phyloP scores from a whole-genome alignment of 768 basidiomycete species.

The Panellus pusillus region DNA sequence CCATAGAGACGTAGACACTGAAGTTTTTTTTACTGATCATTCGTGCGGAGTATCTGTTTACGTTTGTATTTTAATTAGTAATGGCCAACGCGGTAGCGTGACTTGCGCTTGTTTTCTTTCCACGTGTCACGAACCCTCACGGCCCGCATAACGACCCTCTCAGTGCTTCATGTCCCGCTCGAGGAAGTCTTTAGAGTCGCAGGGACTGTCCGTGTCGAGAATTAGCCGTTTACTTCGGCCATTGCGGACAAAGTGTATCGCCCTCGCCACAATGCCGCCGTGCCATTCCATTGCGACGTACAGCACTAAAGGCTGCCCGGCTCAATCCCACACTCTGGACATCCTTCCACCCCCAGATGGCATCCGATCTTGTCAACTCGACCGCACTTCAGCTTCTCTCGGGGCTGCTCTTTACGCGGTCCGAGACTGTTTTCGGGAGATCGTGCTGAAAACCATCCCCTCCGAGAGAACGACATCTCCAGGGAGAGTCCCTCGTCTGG shows the following conservation, averaged over 20 bases:
- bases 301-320: slow-evolving; percentile 11
- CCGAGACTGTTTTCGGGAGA: slow-evolving; percentile 54
- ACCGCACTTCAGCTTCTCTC: slow-evolving; percentile 1
- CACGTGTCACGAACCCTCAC: not conserved
- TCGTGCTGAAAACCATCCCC: slow-evolving; percentile 39
- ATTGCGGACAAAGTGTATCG: slow-evolving; percentile 46
- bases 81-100: not conserved
- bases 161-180: not conserved
- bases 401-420: slow-evolving; percentile 42
- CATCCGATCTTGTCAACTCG: slow-evolving; percentile 24
- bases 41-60: no score
- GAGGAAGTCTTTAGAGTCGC: slow-evolving; percentile 22
- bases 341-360: slow-evolving; percentile 39
- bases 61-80: not conserved
- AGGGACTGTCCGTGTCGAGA: slow-evolving; percentile 37
- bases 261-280: slow-evolving; percentile 29
- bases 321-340: slow-evolving; percentile 3
- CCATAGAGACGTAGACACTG: not conserved
- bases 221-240: slow-evolving; percentile 49
- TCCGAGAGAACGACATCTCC: not conserved
- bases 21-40: not conserved
- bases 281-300: slow-evolving; percentile 19
- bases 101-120: not conserved
- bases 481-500: slow-evolving; percentile 35
- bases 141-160: not conserved